Evolutionary conservation across 768 basidiomycete species (phyloP).

Genomic region (Mycena kentingensis): DNA sequence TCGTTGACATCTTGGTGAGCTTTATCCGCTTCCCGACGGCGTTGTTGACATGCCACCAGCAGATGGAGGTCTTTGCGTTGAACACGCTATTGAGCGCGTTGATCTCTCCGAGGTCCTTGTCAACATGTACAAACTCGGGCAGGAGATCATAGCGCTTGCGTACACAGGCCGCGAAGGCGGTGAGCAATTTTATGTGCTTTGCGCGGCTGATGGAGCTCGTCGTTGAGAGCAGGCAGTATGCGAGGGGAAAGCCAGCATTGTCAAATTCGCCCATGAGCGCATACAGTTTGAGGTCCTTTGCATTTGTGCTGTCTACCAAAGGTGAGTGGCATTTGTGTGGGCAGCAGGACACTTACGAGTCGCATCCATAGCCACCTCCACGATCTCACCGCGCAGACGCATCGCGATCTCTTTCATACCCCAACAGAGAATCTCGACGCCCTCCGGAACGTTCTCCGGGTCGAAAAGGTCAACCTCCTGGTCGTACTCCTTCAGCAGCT

Average conservation of each 20-base stretch:
- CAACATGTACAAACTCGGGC: conserved; percentile 19
- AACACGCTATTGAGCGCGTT: conserved; percentile 5
- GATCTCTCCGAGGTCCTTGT: conserved; percentile 26
- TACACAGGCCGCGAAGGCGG: conserved; percentile 4
- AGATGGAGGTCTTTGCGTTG: conserved; percentile 22
- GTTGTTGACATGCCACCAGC: conserved; percentile 20
- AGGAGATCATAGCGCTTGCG: conserved; percentile 16
- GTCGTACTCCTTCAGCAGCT: conserved; percentile 15
- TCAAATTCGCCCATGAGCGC: conserved; percentile 27
- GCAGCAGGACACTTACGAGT: conserved; percentile 22
- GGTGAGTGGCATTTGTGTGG: not conserved
- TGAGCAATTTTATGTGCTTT: conserved; percentile 21
- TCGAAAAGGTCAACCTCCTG: conserved; percentile 17
- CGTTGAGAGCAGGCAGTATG: too few relatives aligned
- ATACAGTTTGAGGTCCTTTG: conserved; percentile 30
- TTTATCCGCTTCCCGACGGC: conserved; percentile 11
- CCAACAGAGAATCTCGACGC: conserved; percentile 4
- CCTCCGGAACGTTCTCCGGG: not conserved
- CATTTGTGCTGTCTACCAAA: conserved; percentile 27
- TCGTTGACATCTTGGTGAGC: conserved; percentile 19
- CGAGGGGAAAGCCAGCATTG: conserved; percentile 1
- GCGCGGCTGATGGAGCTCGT: too few relatives aligned
- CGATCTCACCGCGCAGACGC: conserved; percentile 20
- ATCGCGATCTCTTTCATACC: conserved; percentile 21
- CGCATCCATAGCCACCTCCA: conserved; percentile 27